phyloP scores from a whole-genome alignment of 768 basidiomycete species.

The Cyathus striatus region DNA sequence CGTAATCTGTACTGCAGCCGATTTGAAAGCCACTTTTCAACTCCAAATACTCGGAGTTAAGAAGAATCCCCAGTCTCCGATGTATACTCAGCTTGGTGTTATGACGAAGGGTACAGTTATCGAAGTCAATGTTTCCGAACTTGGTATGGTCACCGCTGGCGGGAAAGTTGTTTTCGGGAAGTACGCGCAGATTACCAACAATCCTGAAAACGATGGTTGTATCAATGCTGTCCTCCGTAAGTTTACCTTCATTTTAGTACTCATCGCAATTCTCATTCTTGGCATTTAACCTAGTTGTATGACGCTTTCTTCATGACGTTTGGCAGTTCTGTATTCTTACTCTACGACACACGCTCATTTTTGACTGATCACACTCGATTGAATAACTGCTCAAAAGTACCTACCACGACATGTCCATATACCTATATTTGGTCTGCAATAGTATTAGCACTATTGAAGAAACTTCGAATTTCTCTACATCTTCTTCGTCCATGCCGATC shows the following conservation, averaged over 20 bases:
- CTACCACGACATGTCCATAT: too few species aligned
- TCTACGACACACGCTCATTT: not conserved
- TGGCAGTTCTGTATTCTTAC: conserved; percentile 4
- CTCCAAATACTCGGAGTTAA: conserved; percentile 96
- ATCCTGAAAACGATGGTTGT: conserved; percentile 95
- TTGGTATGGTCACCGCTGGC: conserved; percentile 95
- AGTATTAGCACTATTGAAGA: too few species aligned
- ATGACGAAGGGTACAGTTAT: conserved; percentile 98
- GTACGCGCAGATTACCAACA: conserved; percentile 92
- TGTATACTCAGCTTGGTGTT: conserved; percentile 95
- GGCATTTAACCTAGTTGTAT: not conserved
- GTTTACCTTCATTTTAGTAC: conserved; percentile 15
- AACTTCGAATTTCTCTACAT: too few species aligned
- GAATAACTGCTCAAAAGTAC: too few species aligned
- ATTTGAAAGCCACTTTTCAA: conserved; percentile 98
- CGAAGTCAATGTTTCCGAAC: conserved; percentile 97
- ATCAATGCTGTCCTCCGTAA: conserved; percentile 89
- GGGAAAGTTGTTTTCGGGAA: conserved; percentile 94
- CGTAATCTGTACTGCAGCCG: conserved; percentile 46
- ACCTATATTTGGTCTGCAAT: too few species aligned
- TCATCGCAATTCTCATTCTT: not conserved
- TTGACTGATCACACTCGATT: too few species aligned
- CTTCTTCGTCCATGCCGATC: too few species aligned
- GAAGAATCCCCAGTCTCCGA: conserved; percentile 98
- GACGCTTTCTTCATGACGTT: conserved; percentile 1